Percentiles rank a stretch among this genome's conserved stretches.
Evolutionary conservation across 257 asterid genomes (phyloP).

Genomic region (Primulina tabacum): DNA sequence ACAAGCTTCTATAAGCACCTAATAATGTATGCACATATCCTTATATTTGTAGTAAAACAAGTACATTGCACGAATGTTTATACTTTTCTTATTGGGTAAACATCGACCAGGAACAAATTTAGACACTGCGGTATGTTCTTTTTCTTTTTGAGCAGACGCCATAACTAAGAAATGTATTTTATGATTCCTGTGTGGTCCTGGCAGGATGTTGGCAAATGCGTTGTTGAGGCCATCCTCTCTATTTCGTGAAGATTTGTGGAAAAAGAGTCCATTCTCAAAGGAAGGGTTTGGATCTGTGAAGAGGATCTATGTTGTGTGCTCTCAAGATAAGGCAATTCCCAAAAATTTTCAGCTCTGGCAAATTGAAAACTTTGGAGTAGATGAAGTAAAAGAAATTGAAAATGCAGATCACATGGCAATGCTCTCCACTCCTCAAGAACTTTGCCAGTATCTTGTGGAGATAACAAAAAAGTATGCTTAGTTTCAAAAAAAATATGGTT

Average conservation of each 20-base stretch:
- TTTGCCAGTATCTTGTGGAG: slow-evolving; percentile 36
- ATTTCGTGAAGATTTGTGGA: slow-evolving; percentile 36
- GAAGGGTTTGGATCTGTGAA: slow-evolving; percentile 49
- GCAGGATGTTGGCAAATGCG: slow-evolving; percentile 47
- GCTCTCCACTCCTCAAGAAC: slow-evolving; percentile 34
- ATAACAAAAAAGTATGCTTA: slow-evolving; percentile 23
- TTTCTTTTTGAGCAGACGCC: too few species aligned
- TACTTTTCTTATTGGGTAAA: too few species aligned
- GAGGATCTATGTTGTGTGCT: slow-evolving; percentile 37
- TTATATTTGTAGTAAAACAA: too few species aligned
- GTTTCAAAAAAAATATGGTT: neutral
- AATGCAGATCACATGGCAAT: slow-evolving; percentile 56
- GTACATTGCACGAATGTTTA: too few species aligned
- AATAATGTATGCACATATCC: too few species aligned
- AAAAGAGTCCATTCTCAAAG: slow-evolving; percentile 30
- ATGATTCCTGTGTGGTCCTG: neutral
- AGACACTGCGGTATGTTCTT: too few species aligned
- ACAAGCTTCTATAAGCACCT: too few species aligned
- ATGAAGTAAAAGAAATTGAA: slow-evolving; percentile 33
- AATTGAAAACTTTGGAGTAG: slow-evolving; percentile 36
- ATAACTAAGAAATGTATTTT: too few species aligned
- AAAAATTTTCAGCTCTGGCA: slow-evolving; percentile 44
- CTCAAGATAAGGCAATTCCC: slow-evolving; percentile 33
- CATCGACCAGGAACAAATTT: too few species aligned
- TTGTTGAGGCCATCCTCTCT: slow-evolving; percentile 44